Percentiles rank a stretch among this genome's conserved stretches.
phyloP scores from a whole-genome alignment of 768 basidiomycete species.

The Asterophora lycoperdoides region DNA sequence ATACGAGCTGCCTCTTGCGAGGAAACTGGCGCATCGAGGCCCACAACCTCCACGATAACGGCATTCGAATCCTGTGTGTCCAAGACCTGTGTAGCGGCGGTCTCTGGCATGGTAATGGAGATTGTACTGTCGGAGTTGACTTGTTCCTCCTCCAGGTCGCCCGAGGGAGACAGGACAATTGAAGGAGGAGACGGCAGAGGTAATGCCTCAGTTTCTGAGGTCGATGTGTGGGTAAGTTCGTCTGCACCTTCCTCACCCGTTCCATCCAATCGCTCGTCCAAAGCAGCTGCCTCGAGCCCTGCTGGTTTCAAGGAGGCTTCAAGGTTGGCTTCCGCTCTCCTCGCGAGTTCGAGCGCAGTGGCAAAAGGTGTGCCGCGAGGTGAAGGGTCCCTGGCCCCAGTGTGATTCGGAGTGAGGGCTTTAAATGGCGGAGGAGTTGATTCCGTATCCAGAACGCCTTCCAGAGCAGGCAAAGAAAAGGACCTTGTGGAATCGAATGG shows the following conservation, averaged over 20 bases:
- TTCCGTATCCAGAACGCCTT: conserved; percentile 16
- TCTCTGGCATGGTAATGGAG: not conserved
- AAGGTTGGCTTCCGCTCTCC: conserved; percentile 32
- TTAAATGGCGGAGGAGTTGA: conserved; percentile 24
- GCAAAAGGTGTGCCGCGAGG: conserved; percentile 33
- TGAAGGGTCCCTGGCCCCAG: conserved; percentile 14
- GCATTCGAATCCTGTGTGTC: not conserved
- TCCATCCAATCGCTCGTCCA: not conserved
- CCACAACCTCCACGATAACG: no score
- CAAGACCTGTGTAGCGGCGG: not conserved
- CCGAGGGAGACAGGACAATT: conserved; percentile 11
- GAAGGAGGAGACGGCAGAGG: conserved; percentile 3
- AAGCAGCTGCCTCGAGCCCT: conserved; percentile 11
- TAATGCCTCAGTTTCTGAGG: not conserved
- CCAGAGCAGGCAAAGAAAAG: conserved; percentile 26
- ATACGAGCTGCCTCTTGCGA: not conserved
- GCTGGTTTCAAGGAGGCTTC: conserved; percentile 12
- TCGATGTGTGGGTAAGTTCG: not conserved
- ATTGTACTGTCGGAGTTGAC: not conserved
- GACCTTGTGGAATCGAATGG: conserved; percentile 22
- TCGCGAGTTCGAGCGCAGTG: conserved; percentile 38
- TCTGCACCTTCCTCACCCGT: not conserved
- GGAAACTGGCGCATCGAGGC: not conserved
- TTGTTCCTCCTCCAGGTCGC: not conserved
- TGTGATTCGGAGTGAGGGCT: conserved; percentile 11